A percentile compares a stretch with the other conserved stretches of the same genome.
phyloP scores from a whole-genome alignment of 176 grass and related monocot species.

The Paspalum notatum region DNA sequence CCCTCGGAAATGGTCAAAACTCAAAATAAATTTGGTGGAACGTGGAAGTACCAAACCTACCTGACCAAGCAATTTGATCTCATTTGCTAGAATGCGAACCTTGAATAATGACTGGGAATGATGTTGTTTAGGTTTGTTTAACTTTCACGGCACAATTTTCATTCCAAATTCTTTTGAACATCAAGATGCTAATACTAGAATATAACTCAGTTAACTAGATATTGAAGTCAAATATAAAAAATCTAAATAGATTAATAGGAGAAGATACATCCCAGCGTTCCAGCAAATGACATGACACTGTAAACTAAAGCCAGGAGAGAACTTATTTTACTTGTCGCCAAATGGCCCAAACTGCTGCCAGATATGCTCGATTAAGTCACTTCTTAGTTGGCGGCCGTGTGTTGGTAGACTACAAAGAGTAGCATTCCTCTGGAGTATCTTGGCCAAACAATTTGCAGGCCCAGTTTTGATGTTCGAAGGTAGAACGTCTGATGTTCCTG shows the following conservation, averaged over 20 bases:
- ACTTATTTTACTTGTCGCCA: background rate
- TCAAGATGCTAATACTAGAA: too few relatives aligned
- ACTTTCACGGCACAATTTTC: too few relatives aligned
- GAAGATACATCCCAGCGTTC: background rate
- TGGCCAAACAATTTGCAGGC: conserved; percentile 12
- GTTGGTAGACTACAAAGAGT: conserved; percentile 19
- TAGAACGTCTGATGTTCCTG: conserved; percentile 2
- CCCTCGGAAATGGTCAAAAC: too few relatives aligned
- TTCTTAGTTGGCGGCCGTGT: conserved; percentile 12
- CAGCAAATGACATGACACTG: background rate
- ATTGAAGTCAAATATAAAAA: background rate
- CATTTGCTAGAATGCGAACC: too few relatives aligned
- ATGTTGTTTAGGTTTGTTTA: too few relatives aligned
- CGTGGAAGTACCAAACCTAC: too few relatives aligned
- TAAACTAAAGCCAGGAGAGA: background rate
- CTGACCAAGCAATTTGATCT: too few relatives aligned
- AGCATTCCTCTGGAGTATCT: conserved; percentile 12
- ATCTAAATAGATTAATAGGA: background rate
- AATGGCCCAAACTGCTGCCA: conserved; percentile 36
- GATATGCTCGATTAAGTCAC: conserved; percentile 43
- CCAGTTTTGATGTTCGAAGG: conserved; percentile 7
- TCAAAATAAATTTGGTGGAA: too few relatives aligned
- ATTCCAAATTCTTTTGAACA: too few relatives aligned
- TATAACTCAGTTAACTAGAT: background rate
- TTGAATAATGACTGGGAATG: too few relatives aligned